Evolutionary conservation across 2,329 filamentous ascomycete species (phyloP), one percentile per base, ranked within the genome.

Genomic region (Pezicula radicicola): DNA sequence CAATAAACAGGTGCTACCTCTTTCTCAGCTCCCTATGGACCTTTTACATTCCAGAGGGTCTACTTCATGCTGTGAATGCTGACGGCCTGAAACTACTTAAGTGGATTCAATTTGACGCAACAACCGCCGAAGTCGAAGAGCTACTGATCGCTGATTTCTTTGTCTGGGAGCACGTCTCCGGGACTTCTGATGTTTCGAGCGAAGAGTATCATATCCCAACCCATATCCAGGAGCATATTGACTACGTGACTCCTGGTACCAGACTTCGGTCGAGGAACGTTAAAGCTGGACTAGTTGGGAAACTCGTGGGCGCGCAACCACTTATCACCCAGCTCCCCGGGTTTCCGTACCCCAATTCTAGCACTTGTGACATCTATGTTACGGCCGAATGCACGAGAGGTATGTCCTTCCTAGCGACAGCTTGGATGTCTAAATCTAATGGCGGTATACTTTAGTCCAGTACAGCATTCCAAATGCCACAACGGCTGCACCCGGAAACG

Each of bases 181-280:
- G 76, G 44, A 68, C 46, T 25, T 41, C 50, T 25, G 58, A 59
- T 52, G 50, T 62, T 25, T 57, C 60, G 8, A 58, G 50, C 37
- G 66, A 70, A 25, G 66, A 68, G 57, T 80, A 80, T 61, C 76
- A 78, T 52, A 65, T 82, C 5, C 79, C 79, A 1, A 67, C 68
- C 27, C 62, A 73, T 39, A 57, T 82, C 13, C 70, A 70, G 41
- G 56, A 69, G 10, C 76, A 81, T 52, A 69, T 83, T 48, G 79
- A 83, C 65, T 82, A 81, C 62, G 74, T 83, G 36, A 81, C 75
- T 1, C 79, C 79, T 0, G 78, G 78, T 15, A 73, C 80, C 55
- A 78, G 77, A 55, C 69, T 82, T 50, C 62, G 55, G 33, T 55
- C 48, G 42, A 58, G 58, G 36, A 57, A 52, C 18, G 54, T 57